These are phyloP conservation scores for Pleurostoma richardsiae DNA, from an alignment of 2,329 filamentous ascomycete species.

Conservation along the genomic window DNA sequence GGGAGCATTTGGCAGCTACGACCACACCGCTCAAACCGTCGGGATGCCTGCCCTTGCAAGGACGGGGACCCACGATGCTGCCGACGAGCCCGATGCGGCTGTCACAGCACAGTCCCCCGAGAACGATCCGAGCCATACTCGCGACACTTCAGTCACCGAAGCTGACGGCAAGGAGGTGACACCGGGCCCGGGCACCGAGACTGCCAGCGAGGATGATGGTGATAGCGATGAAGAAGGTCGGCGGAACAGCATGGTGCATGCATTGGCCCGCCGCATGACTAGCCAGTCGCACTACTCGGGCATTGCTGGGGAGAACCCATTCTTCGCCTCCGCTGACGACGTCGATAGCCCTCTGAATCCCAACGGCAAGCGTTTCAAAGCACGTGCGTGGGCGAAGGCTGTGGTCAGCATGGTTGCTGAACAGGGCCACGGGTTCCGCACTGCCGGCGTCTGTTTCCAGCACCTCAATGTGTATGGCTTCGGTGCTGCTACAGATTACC, in stretches of 20 bases:
- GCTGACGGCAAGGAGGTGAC: slow-evolving; percentile 12
- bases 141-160: slow-evolving; percentile 30
- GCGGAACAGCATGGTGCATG: slow-evolving; percentile 47
- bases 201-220: slow-evolving; percentile 27
- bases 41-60: slow-evolving; percentile 26
- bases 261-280: slow-evolving; percentile 52
- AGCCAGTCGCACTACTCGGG: slow-evolving; percentile 31
- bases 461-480: slow-evolving; percentile 66
- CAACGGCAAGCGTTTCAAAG: slow-evolving; percentile 41
- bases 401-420: slow-evolving; percentile 46
- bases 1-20: slow-evolving; percentile 40
- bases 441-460: slow-evolving; percentile 60
- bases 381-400: slow-evolving; percentile 55
- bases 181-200: slow-evolving; percentile 13
- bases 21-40: slow-evolving; percentile 37
- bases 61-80: slow-evolving; percentile 8
- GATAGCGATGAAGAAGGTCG: slow-evolving; percentile 41
- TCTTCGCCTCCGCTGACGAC: slow-evolving; percentile 28
- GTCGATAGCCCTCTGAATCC: slow-evolving; percentile 43
- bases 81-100: slow-evolving; percentile 1
- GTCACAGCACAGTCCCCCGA: slow-evolving; percentile 9
- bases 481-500: slow-evolving; percentile 64
- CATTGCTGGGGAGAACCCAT: slow-evolving; percentile 40
- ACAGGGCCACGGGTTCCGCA: slow-evolving; percentile 52
- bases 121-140: slow-evolving; percentile 17